Conservation (phyloP, 805 yeast genomes). For the Komagataella mondaviorum region DNA sequence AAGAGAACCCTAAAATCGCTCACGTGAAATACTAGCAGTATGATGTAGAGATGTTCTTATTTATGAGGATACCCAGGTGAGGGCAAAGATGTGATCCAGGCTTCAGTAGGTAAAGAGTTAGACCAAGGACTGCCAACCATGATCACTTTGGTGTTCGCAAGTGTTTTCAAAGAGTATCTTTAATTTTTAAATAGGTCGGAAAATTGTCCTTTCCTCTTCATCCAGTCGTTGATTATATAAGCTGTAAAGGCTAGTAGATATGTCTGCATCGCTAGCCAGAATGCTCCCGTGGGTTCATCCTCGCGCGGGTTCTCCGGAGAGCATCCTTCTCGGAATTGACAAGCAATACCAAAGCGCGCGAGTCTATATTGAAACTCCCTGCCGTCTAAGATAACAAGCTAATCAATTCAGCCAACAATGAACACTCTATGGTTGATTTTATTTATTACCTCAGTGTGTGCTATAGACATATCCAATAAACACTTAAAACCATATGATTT, state of each 20-base stretch:
- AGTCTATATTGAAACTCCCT: neutral
- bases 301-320: neutral
- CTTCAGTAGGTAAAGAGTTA: no score
- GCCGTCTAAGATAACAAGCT: neutral
- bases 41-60: neutral
- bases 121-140: no score
- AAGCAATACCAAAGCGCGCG: neutral
- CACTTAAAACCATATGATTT: slow-evolving; percentile 28
- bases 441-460: neutral
- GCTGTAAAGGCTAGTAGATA: no score
- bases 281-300: neutral
- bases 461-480: slow-evolving; percentile 13
- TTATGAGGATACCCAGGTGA: neutral
- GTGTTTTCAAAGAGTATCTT: no score
- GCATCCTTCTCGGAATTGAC: neutral
- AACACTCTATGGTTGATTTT: neutral
- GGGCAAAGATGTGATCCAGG: neutral
- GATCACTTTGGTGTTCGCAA: no score
- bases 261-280: neutral
- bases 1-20: neutral
- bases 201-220: no score
- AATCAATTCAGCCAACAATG: neutral
- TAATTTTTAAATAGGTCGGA: no score
- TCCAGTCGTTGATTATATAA: no score
- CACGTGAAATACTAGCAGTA: neutral